Conservation (phyloP, 2,329 filamentous ascomycete genomes). For the Polytolypa hystricis region DNA sequence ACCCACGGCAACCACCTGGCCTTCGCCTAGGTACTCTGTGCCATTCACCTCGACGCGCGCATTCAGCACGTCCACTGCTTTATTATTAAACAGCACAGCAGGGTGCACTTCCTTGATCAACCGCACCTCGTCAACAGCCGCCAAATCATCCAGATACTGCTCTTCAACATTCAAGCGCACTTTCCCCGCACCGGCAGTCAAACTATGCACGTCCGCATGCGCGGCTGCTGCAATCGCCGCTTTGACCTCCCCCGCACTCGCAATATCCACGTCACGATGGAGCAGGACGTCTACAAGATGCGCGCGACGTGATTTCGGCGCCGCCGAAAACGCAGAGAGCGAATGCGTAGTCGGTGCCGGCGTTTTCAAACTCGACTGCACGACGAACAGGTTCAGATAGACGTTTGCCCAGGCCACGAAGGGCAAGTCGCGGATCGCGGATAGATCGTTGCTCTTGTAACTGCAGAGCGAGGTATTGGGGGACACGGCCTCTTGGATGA, state of each 20-base stretch:
- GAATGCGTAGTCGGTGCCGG: conserved; percentile 2
- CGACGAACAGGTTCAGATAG: neutral
- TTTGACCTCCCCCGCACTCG: conserved; percentile 5
- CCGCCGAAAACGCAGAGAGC: conserved; percentile 5
- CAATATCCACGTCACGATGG: conserved; percentile 11
- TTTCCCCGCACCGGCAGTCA: conserved; percentile 4
- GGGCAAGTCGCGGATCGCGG: neutral
- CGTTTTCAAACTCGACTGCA: neutral
- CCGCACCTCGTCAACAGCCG: conserved; percentile 11
- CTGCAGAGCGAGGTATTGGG: conserved; percentile 1
- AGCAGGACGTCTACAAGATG: conserved; percentile 10
- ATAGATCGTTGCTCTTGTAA: neutral
- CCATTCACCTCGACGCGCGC: conserved; percentile 1
- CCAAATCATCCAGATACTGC: conserved; percentile 11
- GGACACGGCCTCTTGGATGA: conserved; percentile 1
- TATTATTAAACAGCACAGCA: conserved; percentile 13
- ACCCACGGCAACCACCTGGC: conserved; percentile 14
- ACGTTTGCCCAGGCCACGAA: conserved; percentile 1
- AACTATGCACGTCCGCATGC: conserved; percentile 6
- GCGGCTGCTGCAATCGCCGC: conserved; percentile 7
- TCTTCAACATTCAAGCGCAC: conserved; percentile 10
- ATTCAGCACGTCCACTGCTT: conserved; percentile 12
- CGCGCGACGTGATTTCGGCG: conserved; percentile 3
- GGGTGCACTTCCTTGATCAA: conserved; percentile 12
- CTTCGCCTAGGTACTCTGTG: conserved; percentile 9